Conservation (phyloP, 768 basidiomycete species). For the Lactarius psammicola region DNA sequence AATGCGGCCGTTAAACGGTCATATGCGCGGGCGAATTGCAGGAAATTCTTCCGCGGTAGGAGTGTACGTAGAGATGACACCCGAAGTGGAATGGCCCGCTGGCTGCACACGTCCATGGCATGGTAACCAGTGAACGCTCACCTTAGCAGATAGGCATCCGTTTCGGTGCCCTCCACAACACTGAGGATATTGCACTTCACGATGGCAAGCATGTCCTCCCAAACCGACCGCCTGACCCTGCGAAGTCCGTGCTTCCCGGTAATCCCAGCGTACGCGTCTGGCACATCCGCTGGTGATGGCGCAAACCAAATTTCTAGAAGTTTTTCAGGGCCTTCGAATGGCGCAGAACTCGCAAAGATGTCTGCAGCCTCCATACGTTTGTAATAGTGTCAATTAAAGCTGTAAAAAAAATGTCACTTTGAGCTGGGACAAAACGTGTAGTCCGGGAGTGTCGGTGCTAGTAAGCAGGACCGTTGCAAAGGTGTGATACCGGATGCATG, state of each 20-base stretch:
- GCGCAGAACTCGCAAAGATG: slow-evolving; percentile 35
- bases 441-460: slow-evolving; percentile 11
- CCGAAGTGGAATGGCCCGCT: not conserved
- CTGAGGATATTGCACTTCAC: slow-evolving; percentile 96
- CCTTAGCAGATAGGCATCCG: slow-evolving; percentile 96
- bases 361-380: slow-evolving; percentile 18
- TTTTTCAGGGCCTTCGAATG: slow-evolving; percentile 94
- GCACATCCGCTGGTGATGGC: slow-evolving; percentile 63
- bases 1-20: not conserved
- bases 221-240: slow-evolving; percentile 66
- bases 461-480: slow-evolving; percentile 9
- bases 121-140: slow-evolving; percentile 38
- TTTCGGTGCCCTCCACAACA: slow-evolving; percentile 81
- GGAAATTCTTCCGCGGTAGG: not conserved
- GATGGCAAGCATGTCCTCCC: slow-evolving; percentile 97
- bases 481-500: slow-evolving; percentile 25
- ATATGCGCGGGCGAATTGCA: not conserved
- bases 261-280: slow-evolving; percentile 40
- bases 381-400: not conserved
- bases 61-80: slow-evolving; percentile 4
- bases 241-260: slow-evolving; percentile 68
- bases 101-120: slow-evolving; percentile 2
- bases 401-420: not conserved
- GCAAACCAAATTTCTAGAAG: slow-evolving; percentile 98
- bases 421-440: not conserved